Evolutionary conservation across 1,139 yeast species (phyloP).

Genomic region (Yamadazyma dendronema): DNA sequence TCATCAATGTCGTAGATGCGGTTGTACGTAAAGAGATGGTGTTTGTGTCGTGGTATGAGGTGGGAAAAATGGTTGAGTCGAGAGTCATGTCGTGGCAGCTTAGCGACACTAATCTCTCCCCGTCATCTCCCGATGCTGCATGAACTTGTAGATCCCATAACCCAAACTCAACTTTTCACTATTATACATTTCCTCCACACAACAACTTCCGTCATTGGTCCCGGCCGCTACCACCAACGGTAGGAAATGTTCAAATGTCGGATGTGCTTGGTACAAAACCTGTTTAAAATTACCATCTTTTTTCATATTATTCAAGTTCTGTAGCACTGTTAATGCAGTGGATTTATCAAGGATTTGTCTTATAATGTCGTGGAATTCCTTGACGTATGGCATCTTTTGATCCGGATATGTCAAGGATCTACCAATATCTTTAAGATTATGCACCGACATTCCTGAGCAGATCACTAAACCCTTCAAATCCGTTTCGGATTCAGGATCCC

Average conservation of each 20-base stretch:
- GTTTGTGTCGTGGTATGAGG: too few relatives aligned
- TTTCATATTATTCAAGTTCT: conserved; percentile 31
- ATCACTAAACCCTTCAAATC: conserved; percentile 49
- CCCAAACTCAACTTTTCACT: conserved; percentile 50
- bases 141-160: conserved; percentile 63
- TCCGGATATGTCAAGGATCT: conserved; percentile 18
- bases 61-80: too few relatives aligned
- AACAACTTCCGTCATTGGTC: conserved; percentile 35
- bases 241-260: conserved; percentile 70
- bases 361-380: conserved; percentile 15
- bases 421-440: conserved; percentile 60
- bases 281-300: conserved; percentile 20
- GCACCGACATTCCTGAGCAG: conserved; percentile 79
- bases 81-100: too few relatives aligned
- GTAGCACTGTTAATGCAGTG: conserved; percentile 23
- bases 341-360: conserved; percentile 12
- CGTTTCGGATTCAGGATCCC: conserved; percentile 26
- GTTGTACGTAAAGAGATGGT: too few relatives aligned
- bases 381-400: conserved; percentile 44
- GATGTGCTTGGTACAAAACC: conserved; percentile 59
- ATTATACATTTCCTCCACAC: conserved; percentile 47
- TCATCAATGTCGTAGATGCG: too few relatives aligned
- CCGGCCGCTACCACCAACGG: conserved; percentile 73
- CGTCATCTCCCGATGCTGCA: too few relatives aligned
- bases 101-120: neutral